phyloP scores from a whole-genome alignment of 768 basidiomycete species.

The Floccularia luteovirens region DNA sequence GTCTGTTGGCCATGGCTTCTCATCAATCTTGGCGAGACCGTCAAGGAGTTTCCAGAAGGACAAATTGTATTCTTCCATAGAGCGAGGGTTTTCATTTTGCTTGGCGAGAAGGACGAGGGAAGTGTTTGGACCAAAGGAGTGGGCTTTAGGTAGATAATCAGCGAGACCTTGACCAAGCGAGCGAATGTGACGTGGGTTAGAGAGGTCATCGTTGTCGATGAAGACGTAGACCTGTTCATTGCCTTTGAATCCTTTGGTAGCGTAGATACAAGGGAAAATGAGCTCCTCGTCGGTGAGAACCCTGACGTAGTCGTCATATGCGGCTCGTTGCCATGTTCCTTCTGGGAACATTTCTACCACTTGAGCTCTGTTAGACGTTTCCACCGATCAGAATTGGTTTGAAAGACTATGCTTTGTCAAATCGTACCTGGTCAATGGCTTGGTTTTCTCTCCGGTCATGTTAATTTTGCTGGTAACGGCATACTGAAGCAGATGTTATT shows the following conservation, averaged over 20 bases:
- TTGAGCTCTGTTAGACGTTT: neutral
- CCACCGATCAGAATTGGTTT: neutral
- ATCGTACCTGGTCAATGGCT: neutral
- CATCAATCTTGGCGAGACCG: constrained; percentile 10
- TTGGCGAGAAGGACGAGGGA: constrained; percentile 14
- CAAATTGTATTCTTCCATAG: constrained; percentile 11
- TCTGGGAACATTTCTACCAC: neutral
- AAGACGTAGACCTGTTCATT: constrained; percentile 13
- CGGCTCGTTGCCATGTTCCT: constrained; percentile 12
- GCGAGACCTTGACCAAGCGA: constrained; percentile 8
- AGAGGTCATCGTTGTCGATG: constrained; percentile 14
- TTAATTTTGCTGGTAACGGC: neutral
- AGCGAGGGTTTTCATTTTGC: constrained; percentile 9
- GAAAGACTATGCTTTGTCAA: neutral
- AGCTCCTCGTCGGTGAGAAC: constrained; percentile 12
- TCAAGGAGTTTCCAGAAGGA: constrained; percentile 15
- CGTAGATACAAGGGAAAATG: constrained; percentile 14
- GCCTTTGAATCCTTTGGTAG: constrained; percentile 13
- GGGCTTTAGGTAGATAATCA: constrained; percentile 12
- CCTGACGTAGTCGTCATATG: constrained; percentile 10
- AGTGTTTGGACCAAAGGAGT: constrained; percentile 11
- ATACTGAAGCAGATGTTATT: neutral
- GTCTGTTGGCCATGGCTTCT: constrained; percentile 9
- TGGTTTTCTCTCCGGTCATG: neutral
- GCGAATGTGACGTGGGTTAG: constrained; percentile 11